phyloP scores from a whole-genome alignment of 2,329 filamentous ascomycete species.

The Aschersonia sp. region DNA sequence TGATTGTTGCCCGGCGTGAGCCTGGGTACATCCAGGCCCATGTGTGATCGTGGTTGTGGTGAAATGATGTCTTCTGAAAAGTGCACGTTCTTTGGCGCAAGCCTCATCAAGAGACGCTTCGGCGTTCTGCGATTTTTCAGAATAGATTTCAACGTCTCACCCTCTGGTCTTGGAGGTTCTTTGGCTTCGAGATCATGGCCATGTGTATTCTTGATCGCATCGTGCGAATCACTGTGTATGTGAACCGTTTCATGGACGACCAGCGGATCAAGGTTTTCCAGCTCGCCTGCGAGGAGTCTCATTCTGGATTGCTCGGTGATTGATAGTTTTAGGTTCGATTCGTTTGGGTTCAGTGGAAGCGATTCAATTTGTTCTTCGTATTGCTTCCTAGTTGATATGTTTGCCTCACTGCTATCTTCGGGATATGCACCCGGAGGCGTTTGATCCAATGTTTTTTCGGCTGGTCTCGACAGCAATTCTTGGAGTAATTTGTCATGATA shows the following conservation, averaged over 20 bases:
- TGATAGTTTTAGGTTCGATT: conserved; percentile 1
- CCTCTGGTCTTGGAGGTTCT: conserved; percentile 8
- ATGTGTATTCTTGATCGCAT: conserved; percentile 8
- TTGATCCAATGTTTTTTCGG: background rate
- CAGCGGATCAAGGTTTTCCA: conserved; percentile 4
- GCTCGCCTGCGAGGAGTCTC: conserved; percentile 3
- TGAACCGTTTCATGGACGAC: background rate
- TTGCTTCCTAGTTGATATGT: background rate
- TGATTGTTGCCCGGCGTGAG: conserved; percentile 1
- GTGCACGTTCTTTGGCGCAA: conserved; percentile 14
- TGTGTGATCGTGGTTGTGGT: conserved; percentile 12
- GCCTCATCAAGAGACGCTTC: conserved; percentile 11
- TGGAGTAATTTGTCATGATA: conserved; percentile 11
- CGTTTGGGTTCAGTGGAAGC: conserved; percentile 1
- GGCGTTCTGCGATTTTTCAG: conserved; percentile 14
- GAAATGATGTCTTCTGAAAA: conserved; percentile 14
- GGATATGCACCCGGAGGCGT: conserved; percentile 12
- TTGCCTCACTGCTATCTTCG: background rate
- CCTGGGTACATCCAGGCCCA: conserved; percentile 12
- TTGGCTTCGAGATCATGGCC: conserved; percentile 10
- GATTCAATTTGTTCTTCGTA: background rate
- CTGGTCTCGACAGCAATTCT: conserved; percentile 7
- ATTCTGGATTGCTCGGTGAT: conserved; percentile 5
- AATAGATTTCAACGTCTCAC: conserved; percentile 12
- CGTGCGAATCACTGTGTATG: background rate